These are phyloP conservation scores for Trichoderma sp. DNA, from an alignment of 2,329 filamentous ascomycete genomes.

Conservation along the genomic window DNA sequence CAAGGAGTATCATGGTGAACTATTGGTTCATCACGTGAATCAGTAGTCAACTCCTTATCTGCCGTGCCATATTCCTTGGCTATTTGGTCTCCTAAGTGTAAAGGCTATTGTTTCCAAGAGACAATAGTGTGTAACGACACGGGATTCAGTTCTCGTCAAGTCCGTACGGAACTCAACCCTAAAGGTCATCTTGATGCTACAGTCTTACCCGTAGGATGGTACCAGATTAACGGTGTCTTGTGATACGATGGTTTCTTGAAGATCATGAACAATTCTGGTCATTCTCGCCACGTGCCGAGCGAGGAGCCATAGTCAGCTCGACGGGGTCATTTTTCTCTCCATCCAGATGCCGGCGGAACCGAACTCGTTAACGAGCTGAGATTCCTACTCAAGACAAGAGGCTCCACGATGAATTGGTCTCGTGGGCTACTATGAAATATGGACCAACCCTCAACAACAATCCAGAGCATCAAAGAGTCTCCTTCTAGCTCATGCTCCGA, in stretches of 20 bases:
- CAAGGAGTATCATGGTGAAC: neutral
- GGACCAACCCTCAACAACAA: neutral
- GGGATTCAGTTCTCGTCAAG: neutral
- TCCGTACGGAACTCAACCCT: neutral
- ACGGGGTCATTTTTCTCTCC: neutral
- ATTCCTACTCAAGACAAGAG: neutral
- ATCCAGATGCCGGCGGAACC: neutral
- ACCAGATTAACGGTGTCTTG: neutral
- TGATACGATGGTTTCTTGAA: neutral
- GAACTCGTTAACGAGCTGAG: neutral
- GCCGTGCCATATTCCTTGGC: neutral
- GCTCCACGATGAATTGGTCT: neutral
- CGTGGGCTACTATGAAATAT: neutral
- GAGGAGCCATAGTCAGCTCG: slow-evolving; percentile 5
- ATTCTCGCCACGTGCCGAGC: neutral
- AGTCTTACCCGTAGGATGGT: neutral
- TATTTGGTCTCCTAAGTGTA: neutral
- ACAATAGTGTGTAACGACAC: neutral
- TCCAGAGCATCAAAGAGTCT: neutral
- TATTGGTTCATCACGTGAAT: neutral
- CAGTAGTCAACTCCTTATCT: neutral
- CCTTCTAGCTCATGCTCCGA: neutral
- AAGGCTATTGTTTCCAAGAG: neutral
- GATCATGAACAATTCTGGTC: neutral
- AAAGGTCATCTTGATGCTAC: neutral